These are phyloP conservation scores for Penicillium janthinellum DNA, from an alignment of 2,329 filamentous ascomycete genomes.

Conservation along the genomic window DNA sequence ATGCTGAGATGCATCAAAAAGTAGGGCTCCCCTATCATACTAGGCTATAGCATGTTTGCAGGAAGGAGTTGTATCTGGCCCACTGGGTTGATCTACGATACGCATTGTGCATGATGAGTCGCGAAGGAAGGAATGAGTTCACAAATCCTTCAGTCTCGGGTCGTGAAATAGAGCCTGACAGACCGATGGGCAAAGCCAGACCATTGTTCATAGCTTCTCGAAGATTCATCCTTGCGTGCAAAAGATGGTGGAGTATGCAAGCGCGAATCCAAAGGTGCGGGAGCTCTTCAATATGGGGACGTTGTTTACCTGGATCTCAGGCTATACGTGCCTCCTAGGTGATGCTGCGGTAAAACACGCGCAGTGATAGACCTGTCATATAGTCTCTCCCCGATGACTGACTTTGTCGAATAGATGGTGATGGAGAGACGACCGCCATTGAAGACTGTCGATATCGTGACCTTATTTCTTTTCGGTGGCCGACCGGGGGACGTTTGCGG, in stretches of 20 bases:
- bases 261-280: conserved; percentile 57
- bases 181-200: conserved; percentile 19
- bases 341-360: conserved; percentile 54
- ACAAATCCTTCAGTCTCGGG: too few relatives aligned
- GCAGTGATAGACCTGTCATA: neutral
- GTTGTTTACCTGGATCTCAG: conserved; percentile 57
- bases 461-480: conserved; percentile 27
- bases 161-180: conserved; percentile 21
- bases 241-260: conserved; percentile 35
- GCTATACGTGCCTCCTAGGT: conserved; percentile 59
- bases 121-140: too few relatives aligned
- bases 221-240: conserved; percentile 21
- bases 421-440: conserved; percentile 38
- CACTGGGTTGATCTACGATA: too few relatives aligned
- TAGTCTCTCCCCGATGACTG: neutral
- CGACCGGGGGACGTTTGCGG: conserved; percentile 15
- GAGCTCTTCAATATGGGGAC: conserved; percentile 62
- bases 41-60: too few relatives aligned
- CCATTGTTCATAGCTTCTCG: conserved; percentile 19
- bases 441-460: conserved; percentile 35
- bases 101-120: too few relatives aligned
- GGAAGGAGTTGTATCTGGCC: too few relatives aligned
- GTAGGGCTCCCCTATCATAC: too few relatives aligned
- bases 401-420: conserved; percentile 25
- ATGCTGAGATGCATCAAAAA: too few relatives aligned